Evolutionary conservation across 2,329 filamentous ascomycete species (phyloP), one percentile per base, ranked within the genome.

Genomic region (Pseudocercospora eumusae): DNA sequence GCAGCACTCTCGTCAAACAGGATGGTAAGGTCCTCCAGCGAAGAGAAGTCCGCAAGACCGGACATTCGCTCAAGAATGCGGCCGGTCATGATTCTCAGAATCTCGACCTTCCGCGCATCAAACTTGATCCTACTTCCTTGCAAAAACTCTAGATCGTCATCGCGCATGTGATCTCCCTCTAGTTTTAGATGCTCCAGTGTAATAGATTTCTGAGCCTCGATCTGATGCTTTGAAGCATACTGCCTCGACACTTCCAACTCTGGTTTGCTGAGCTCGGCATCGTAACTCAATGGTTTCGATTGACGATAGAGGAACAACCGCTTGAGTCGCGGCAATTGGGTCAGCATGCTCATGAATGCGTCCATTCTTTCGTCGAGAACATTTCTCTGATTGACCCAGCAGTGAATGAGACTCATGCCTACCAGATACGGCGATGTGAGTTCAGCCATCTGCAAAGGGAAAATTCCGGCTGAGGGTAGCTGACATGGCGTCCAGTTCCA

Each of bases 401-500:
- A 52, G 47, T 52, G 47, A 27, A 10, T 25, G 11, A 9, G 25
- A n/a, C 23, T 52, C 21, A 52, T 25, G 47, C 47, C 47, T 10
- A 31, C 15, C 15, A 52, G 15, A 52, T 52, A 18, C 3, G 21
- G 47, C 23, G 23, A 52, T 28, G 47, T 52, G 25, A n/a, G 11
- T 11, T 52, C 47, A 25, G 25, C 23, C 47, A 52, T 52, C 21
- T 28, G 47, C 8, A 52, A 15, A 27, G 47, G 47, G 8, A 52
- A 52, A 4, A 28, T 52, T 23, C 47, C 47, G 13, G 25, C 47
- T 28, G 47, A 52, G 28, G 47, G 47, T 13, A 52, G 47, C 15
- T 52, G 47, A 52, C 47, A 52, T 25, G 47, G 47, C 47, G 47
- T 52, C 47, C 47, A 52, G 47, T 52, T 27, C 47, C 47, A 52